A percentile compares a stretch with the other conserved stretches of the same genome.
Evolutionary conservation across 331 rosid genomes (phyloP).

Genomic region (Stylosanthes scabra): DNA sequence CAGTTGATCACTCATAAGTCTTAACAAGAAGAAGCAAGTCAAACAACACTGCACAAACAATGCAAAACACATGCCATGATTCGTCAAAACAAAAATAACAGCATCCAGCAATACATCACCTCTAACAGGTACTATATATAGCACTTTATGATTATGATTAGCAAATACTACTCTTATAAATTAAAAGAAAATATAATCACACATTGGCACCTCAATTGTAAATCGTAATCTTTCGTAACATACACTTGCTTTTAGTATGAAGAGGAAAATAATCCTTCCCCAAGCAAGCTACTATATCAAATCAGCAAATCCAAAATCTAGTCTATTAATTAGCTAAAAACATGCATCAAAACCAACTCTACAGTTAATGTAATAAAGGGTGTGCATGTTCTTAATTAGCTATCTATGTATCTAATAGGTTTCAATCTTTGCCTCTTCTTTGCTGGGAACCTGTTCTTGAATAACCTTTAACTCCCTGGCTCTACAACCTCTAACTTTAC

Average conservation of each 20-base stretch:
- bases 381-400: not conserved
- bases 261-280: not conserved
- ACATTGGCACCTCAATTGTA: no score
- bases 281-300: not conserved
- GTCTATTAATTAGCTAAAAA: not conserved
- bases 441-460: slow-evolving; percentile 38
- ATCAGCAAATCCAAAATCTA: not conserved
- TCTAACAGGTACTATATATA: no score
- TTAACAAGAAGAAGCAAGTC: no score
- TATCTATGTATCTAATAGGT: slow-evolving; percentile 6
- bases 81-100: no score
- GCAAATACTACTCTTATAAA: no score
- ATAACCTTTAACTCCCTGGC: not conserved
- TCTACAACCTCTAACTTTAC: slow-evolving; percentile 9
- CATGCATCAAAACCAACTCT: not conserved
- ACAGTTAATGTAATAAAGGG: not conserved
- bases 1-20: no score
- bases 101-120: no score
- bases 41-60: no score
- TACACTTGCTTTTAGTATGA: not conserved
- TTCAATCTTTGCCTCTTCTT: slow-evolving; percentile 13
- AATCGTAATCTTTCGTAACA: not conserved
- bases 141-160: no score
- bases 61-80: no score
- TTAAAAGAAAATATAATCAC: no score